Evolutionary conservation across 306 rosid genomes (phyloP).

Genomic region (Pachyrhizus erosus): DNA sequence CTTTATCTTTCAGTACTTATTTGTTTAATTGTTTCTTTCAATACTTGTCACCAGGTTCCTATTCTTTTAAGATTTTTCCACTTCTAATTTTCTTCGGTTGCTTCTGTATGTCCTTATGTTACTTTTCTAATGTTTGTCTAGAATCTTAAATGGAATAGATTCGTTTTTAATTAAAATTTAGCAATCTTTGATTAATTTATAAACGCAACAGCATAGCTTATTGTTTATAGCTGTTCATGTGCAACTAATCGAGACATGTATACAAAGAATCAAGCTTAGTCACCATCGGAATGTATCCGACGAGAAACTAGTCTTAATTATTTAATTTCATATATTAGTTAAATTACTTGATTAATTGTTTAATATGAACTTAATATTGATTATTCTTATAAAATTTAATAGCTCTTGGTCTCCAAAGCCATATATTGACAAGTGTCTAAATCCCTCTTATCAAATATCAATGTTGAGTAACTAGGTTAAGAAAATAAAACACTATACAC

Average conservation of each 20-base stretch:
- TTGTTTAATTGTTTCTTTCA: neutral
- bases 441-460: too few relatives aligned
- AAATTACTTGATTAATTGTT: neutral
- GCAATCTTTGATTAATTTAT: neutral
- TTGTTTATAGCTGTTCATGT: neutral
- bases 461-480: neutral
- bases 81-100: neutral
- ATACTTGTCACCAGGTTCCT: constrained; percentile 1
- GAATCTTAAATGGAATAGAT: neutral
- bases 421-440: neutral
- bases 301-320: neutral
- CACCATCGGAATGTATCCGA: neutral
- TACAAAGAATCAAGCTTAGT: neutral
- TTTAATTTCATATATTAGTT: neutral
- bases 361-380: neutral
- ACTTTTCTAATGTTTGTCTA: neutral
- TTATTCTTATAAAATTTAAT: neutral
- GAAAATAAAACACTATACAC: too few relatives aligned
- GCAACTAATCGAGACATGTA: neutral
- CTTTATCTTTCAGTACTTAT: neutral
- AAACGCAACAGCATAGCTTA: neutral
- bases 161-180: neutral
- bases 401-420: neutral
- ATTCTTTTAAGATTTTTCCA: constrained; percentile 6
- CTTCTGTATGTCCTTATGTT: neutral